Evolutionary conservation across 2,329 filamentous ascomycete species (phyloP), one percentile per base, ranked within the genome.

Genomic region (Ilyonectria robusta): DNA sequence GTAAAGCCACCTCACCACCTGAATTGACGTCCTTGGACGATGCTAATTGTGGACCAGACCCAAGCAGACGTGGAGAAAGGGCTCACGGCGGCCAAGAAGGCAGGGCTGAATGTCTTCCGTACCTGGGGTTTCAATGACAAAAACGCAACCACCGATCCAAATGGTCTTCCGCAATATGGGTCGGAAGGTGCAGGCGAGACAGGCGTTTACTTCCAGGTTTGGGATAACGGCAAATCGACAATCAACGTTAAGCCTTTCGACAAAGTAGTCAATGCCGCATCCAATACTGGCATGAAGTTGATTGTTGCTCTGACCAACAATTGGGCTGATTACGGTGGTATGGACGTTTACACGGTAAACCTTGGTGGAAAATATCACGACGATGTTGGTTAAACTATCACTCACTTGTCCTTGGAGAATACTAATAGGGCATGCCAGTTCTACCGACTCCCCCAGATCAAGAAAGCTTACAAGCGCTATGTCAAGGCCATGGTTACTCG

Each of bases 121-220:
- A 82, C 90, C 54, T 90, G 88, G 89, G 88, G 88, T 4, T 91
- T 91, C 81, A 89, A 89, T 78, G 87, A 90, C 70, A 86, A 88
- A 15, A 88, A 81, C 5, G 70, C 78, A 2, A 76, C 77, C 13
- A 82, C 82, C 1, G 73, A 75, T 13, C 63, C 71, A 6, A 74
- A 73, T 44, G 69, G 69, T 2, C 55, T 70, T 29, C 69, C 69
- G 2, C 53, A 69, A 15, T 70, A 70, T 23, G 67, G 67, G 8
- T 53, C 53, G 17, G 69, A 68, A 31, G 66, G 62, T 2, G 69
- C 64, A 1, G 67, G 64, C 23, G 67, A 62, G 6, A 69, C 64
- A 0, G 81, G 79, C 2, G 81, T 85, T 11, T 89, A 86, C 79
- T 90, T 85, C 79, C 88, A 90, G 73, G 86, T 85, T 21, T 91